Conservation (phyloP, 495 filamentous ascomycete species). For the Penicillium ochrochloron region DNA sequence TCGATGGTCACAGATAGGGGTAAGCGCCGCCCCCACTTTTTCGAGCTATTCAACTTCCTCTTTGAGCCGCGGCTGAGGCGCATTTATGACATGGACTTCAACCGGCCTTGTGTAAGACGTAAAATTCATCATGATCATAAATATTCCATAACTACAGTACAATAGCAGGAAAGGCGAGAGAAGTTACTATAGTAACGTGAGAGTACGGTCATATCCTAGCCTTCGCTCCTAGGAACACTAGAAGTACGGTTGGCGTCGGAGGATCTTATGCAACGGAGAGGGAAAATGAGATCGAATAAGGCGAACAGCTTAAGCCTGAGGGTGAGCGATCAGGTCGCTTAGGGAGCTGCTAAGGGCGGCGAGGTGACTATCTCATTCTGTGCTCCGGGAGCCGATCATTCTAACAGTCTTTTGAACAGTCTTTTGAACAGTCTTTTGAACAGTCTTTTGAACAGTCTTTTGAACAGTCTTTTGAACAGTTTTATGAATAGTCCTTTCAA, state of each 20-base stretch:
- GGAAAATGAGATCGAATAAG: slow-evolving; percentile 1
- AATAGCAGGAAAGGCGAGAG: background rate
- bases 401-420: too few relatives aligned
- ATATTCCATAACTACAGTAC: background rate
- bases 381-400: slow-evolving; percentile 5
- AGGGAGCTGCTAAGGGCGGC: background rate
- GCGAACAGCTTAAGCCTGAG: background rate
- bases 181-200: background rate
- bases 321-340: slow-evolving; percentile 18
- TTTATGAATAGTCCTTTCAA: too few relatives aligned
- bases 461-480: too few relatives aligned
- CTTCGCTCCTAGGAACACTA: slow-evolving; percentile 14
- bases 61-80: background rate
- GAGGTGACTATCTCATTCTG: slow-evolving; percentile 7
- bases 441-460: too few relatives aligned
- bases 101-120: background rate
- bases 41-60: background rate
- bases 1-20: background rate
- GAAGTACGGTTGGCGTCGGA: background rate
- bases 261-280: slow-evolving; percentile 1
- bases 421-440: too few relatives aligned
- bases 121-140: background rate
- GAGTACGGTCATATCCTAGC: background rate
- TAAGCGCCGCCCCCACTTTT: background rate
- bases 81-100: background rate